A percentile compares a stretch with the other conserved stretches of the same genome.
Evolutionary conservation across 2,329 filamentous ascomycete genomes (phyloP).

Genomic region (Fusarium tricinctum): DNA sequence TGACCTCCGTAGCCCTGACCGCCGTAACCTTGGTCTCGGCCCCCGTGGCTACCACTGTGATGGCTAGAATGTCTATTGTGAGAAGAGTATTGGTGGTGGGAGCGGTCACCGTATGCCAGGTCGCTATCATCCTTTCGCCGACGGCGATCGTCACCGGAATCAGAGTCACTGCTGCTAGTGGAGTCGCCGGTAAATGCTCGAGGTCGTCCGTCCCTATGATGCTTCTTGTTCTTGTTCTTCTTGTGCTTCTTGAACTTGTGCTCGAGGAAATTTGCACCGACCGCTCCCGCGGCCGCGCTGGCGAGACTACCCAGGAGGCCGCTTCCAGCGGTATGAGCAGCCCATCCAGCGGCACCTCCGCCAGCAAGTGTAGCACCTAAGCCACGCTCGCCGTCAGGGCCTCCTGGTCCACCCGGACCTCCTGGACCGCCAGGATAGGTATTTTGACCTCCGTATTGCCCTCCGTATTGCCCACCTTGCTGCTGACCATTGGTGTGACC

Average conservation of each 20-base stretch:
- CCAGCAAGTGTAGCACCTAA: constrained; percentile 65
- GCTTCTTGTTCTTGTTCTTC: constrained; percentile 47
- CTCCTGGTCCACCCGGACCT: constrained; percentile 36
- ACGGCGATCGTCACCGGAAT: constrained; percentile 41
- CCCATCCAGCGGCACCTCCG: constrained; percentile 63
- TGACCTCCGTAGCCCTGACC: constrained; percentile 6
- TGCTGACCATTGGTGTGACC: constrained; percentile 37
- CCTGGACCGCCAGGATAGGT: constrained; percentile 30
- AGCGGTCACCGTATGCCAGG: constrained; percentile 29
- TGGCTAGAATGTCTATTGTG: constrained; percentile 2
- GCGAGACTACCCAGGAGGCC: constrained; percentile 63
- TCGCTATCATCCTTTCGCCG: constrained; percentile 28
- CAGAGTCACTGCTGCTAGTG: constrained; percentile 47
- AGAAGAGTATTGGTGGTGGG: constrained; percentile 6
- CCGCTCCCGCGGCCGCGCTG: constrained; percentile 63
- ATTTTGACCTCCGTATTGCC: constrained; percentile 12
- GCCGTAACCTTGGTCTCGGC: constrained; percentile 1
- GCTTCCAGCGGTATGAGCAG: constrained; percentile 65
- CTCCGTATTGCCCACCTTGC: constrained; percentile 37
- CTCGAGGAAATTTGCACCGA: constrained; percentile 64
- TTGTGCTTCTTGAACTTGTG: constrained; percentile 54
- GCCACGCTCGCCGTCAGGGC: constrained; percentile 60
- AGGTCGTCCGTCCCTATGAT: constrained; percentile 43
- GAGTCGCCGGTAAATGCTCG: constrained; percentile 41
- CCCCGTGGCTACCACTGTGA: constrained; percentile 8